These are phyloP conservation scores for Yamadazyma kitorensis DNA, from an alignment of 805 yeast genomes.

Conservation along the genomic window DNA sequence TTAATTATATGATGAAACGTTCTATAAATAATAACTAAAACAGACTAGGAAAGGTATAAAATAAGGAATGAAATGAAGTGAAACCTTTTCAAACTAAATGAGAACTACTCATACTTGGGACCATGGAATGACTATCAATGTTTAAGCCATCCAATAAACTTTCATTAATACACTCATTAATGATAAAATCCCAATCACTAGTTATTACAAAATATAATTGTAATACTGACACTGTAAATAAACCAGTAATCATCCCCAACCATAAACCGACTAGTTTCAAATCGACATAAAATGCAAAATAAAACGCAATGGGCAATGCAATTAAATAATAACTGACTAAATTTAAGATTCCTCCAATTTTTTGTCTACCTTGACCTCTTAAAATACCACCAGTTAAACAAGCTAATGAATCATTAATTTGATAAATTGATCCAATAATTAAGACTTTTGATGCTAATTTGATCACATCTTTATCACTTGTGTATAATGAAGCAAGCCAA, in stretches of 20 bases:
- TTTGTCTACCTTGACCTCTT: constrained; percentile 58
- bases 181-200: constrained; percentile 44
- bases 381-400: constrained; percentile 53
- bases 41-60: neutral
- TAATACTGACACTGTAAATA: constrained; percentile 36
- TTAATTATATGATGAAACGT: too few relatives aligned
- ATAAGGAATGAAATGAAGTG: neutral
- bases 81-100: constrained; percentile 11
- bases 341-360: constrained; percentile 53
- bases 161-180: constrained; percentile 40
- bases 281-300: constrained; percentile 40
- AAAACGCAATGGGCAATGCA: constrained; percentile 48
- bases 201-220: constrained; percentile 40
- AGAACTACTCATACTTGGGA: constrained; percentile 28
- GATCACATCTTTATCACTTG: constrained; percentile 37
- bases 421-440: constrained; percentile 49
- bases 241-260: constrained; percentile 46
- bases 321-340: constrained; percentile 46
- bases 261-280: constrained; percentile 47
- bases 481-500: constrained; percentile 39
- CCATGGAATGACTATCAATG: constrained; percentile 29
- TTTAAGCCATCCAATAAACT: constrained; percentile 33
- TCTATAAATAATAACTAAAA: too few relatives aligned
- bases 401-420: constrained; percentile 48
- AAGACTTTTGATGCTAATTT: constrained; percentile 38